Evolutionary conservation across 768 basidiomycete species (phyloP), one percentile per base, ranked within the genome.

Genomic region (Termitomyces sp.): DNA sequence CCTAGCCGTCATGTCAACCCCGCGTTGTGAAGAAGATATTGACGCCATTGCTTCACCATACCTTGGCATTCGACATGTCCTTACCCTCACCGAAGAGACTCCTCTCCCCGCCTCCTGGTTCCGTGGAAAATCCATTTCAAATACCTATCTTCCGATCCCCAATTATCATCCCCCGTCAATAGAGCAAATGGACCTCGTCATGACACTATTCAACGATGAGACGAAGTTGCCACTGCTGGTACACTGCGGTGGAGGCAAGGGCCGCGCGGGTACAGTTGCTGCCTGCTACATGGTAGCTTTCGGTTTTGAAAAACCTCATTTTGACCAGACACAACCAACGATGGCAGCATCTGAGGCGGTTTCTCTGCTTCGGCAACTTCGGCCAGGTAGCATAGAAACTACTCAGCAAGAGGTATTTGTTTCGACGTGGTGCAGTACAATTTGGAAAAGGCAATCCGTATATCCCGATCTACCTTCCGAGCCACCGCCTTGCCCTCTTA

Each of bases 191-290:
- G 83, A 84, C 63, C 62, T 82, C 47, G 71, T 84, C 59, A 71
- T 84, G 61, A 66, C 73, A 14, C 63, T 84, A 12, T 68, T 82
- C 27, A 69, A 75, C 5, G 77, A 82, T 54, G 67, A 71, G 14
- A 62, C 65, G 34, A 81, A 82, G 12, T 65, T 78, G 1, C 82
- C 84, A 0, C 60, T 83, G 8, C 68, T 86, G 14, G 70, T 86
- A 2, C 84, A 86, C 59, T 86, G 84, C 62, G 84, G 82, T 4
- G 84, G 83, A 6, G 85, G 84, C 2, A 84, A 83, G 59, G 84
- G 84, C 0, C 76, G 83, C 10, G 83, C 84, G 23, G 84, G 85
- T 16, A 84, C 82, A 1, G 81, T 85, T 0, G 78, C 80, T 5
- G 85, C 84, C 0, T 84, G 83, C 59, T 84, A 83, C 60, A 70